Conservation (phyloP, 164 flowering plant genomes). For the grape (Vitis vinifera) region DNA sequence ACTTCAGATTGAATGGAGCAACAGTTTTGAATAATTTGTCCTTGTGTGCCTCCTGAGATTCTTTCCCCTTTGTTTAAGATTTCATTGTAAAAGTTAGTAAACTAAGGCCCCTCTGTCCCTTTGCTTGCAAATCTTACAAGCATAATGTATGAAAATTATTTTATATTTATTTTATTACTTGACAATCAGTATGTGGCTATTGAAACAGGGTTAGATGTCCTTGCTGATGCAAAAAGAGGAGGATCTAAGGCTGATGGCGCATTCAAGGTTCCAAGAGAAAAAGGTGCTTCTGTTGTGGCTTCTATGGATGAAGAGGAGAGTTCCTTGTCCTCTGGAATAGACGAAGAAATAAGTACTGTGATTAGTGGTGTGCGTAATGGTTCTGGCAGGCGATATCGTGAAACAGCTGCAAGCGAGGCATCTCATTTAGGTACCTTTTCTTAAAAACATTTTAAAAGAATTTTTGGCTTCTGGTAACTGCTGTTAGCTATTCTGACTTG, state of each 20-base stretch:
- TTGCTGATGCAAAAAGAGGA: constrained; percentile 61
- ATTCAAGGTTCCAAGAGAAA: constrained; percentile 75
- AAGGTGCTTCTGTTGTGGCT: constrained; percentile 42
- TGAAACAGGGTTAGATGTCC: constrained; percentile 60
- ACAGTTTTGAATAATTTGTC: not conserved
- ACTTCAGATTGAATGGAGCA: not conserved
- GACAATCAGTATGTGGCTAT: not conserved
- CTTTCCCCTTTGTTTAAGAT: not conserved
- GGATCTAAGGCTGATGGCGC: constrained; percentile 44
- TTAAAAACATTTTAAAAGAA: not conserved
- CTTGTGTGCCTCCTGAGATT: not conserved
- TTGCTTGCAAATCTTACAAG: not conserved
- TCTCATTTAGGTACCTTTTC: constrained; percentile 43
- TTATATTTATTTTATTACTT: not conserved
- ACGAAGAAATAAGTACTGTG: constrained; percentile 31
- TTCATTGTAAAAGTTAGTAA: not conserved
- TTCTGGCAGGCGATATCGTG: constrained; percentile 61
- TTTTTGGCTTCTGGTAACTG: not conserved
- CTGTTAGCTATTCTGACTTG: not conserved
- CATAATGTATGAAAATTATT: not conserved
- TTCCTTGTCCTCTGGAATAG: constrained; percentile 33
- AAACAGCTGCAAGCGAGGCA: constrained; percentile 28
- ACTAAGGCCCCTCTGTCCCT: not conserved
- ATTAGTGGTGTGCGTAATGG: constrained; percentile 19
- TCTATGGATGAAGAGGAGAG: constrained; percentile 69